A percentile compares a stretch with the other conserved stretches of the same genome.
Evolutionary conservation across 345 rosid species (phyloP).

Genomic region (Syzygium aqueum): DNA sequence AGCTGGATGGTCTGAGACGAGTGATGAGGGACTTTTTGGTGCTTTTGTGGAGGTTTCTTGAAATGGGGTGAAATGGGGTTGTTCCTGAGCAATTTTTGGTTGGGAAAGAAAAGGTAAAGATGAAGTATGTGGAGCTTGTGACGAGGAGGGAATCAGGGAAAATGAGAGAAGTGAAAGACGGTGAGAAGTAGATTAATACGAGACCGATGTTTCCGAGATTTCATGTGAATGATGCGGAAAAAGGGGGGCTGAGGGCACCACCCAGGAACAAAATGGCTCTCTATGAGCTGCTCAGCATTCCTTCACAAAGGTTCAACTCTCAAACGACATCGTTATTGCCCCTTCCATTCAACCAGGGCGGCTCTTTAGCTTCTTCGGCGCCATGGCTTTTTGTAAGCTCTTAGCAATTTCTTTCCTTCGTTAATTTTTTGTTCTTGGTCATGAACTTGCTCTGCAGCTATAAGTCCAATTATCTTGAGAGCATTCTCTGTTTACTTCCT

Average conservation of each 20-base stretch:
- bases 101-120: not conserved
- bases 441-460: not conserved
- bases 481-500: not conserved
- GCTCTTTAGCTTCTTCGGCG: slow-evolving; percentile 24
- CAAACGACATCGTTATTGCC: slow-evolving; percentile 24
- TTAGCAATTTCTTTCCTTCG: not conserved
- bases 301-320: slow-evolving; percentile 32
- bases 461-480: not conserved
- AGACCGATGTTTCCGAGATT: slow-evolving; percentile 67
- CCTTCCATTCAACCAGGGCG: slow-evolving; percentile 12
- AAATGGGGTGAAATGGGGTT: not conserved
- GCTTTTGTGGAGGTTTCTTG: not conserved
- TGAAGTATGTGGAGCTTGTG: not conserved
- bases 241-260: slow-evolving; percentile 62
- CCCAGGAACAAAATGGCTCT: slow-evolving; percentile 80
- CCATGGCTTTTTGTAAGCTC: not conserved
- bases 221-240: slow-evolving; percentile 56
- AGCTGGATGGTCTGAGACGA: not conserved
- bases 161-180: slow-evolving; percentile 32
- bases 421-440: not conserved
- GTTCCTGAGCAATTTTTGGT: not conserved
- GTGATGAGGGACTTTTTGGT: not conserved
- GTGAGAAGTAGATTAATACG: slow-evolving; percentile 18
- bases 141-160: slow-evolving; percentile 4
- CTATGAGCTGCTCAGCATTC: slow-evolving; percentile 55